phyloP scores from a whole-genome alignment of 2,329 filamentous ascomycete genomes.

The Albophoma yamanashiensis region DNA sequence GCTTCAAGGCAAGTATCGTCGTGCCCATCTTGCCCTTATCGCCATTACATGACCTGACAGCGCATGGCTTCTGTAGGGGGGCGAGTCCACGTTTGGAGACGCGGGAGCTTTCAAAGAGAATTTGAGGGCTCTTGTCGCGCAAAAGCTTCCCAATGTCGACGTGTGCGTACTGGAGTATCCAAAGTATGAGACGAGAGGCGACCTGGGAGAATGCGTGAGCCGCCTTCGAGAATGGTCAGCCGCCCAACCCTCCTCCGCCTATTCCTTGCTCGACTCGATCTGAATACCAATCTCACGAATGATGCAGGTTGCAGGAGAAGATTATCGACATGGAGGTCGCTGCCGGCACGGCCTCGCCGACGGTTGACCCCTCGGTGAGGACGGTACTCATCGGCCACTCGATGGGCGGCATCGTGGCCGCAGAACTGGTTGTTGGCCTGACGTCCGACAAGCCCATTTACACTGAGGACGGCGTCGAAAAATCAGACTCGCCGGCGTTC shows the following conservation, averaged over 20 bases:
- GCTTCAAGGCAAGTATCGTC: constrained; percentile 58
- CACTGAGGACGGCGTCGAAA: constrained; percentile 29
- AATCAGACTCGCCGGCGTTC: constrained; percentile 24
- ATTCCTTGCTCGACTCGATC: no score
- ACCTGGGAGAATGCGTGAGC: constrained; percentile 59
- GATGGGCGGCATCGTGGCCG: constrained; percentile 90
- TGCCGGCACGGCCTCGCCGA: constrained; percentile 69
- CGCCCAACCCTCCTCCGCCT: no score
- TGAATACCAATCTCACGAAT: constrained; percentile 11
- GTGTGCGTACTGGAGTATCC: constrained; percentile 65
- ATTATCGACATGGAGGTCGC: constrained; percentile 91
- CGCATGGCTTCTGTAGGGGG: constrained; percentile 34
- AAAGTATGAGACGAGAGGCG: constrained; percentile 71
- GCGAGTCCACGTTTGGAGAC: constrained; percentile 64
- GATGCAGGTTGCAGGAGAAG: constrained; percentile 66
- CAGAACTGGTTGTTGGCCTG: constrained; percentile 72
- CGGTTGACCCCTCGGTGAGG: constrained; percentile 73
- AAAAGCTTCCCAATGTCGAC: constrained; percentile 57
- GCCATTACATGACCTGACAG: not conserved
- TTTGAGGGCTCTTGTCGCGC: constrained; percentile 51
- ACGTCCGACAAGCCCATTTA: constrained; percentile 43
- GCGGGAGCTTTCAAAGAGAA: constrained; percentile 57
- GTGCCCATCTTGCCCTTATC: constrained; percentile 1
- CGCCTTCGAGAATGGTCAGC: constrained; percentile 63
- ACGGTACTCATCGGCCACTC: constrained; percentile 78